phyloP scores from a whole-genome alignment of 768 basidiomycete genomes.

The Lactarius vividus region DNA sequence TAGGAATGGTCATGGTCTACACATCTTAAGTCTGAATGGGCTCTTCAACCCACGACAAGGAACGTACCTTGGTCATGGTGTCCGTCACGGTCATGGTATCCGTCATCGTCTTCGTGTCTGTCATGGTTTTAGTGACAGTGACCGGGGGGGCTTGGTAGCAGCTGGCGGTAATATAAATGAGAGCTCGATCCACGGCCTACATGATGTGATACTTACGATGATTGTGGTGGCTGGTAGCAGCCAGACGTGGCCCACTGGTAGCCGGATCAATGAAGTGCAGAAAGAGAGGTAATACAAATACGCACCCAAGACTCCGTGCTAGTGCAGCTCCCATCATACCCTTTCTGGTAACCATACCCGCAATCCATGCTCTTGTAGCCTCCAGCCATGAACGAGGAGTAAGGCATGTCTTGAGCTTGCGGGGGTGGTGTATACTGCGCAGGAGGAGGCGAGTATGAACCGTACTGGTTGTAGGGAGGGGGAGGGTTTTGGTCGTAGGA shows the following conservation, averaged over 20 bases:
- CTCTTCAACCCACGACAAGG: neutral
- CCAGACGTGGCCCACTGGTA: constrained; percentile 17
- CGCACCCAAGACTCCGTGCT: constrained; percentile 55
- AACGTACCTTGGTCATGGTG: constrained; percentile 31
- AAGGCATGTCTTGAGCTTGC: constrained; percentile 31
- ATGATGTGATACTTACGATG: neutral
- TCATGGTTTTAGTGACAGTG: constrained; percentile 42
- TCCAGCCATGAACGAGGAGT: constrained; percentile 55
- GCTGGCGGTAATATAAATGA: constrained; percentile 15
- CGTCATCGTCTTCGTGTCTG: constrained; percentile 39
- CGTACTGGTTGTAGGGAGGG: constrained; percentile 18
- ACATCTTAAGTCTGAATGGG: neutral
- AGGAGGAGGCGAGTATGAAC: constrained; percentile 27
- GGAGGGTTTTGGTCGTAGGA: constrained; percentile 26
- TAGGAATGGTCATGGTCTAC: constrained; percentile 23
- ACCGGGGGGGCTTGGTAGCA: constrained; percentile 36
- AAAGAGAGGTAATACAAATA: constrained; percentile 16
- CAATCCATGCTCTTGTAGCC: constrained; percentile 67
- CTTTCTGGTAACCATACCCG: constrained; percentile 67
- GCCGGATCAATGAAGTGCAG: neutral
- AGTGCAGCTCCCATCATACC: constrained; percentile 52
- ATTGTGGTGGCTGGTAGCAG: constrained; percentile 15
- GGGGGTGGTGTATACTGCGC: constrained; percentile 37
- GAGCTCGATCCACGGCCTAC: neutral
- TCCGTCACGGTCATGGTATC: constrained; percentile 31